Evolutionary conservation across 2,329 filamentous ascomycete species (phyloP).

Genomic region (Colletotrichum incanum): DNA sequence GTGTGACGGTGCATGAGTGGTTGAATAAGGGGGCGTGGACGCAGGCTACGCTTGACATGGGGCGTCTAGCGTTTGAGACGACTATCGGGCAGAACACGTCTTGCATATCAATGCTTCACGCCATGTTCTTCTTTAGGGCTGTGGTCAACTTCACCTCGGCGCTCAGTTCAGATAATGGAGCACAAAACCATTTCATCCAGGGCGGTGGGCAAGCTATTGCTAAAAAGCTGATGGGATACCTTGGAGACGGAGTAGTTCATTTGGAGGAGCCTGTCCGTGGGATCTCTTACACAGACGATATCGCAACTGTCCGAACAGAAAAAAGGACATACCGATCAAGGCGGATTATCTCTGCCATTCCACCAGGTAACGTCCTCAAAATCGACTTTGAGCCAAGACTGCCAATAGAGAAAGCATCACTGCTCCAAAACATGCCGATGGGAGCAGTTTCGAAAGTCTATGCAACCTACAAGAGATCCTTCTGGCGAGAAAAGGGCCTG

Average conservation of each 20-base stretch:
- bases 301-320: slow-evolving; percentile 20
- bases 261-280: slow-evolving; percentile 35
- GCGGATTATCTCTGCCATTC: slow-evolving; percentile 38
- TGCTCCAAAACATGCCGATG: slow-evolving; percentile 42
- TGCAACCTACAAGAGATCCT: slow-evolving; percentile 40
- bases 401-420: slow-evolving; percentile 29
- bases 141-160: slow-evolving; percentile 22
- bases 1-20: slow-evolving; percentile 32
- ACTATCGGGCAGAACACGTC: slow-evolving; percentile 36
- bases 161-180: slow-evolving; percentile 28
- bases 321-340: slow-evolving; percentile 16
- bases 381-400: slow-evolving; percentile 40
- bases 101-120: slow-evolving; percentile 40
- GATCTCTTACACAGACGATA: slow-evolving; percentile 29
- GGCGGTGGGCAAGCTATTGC: slow-evolving; percentile 42
- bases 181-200: slow-evolving; percentile 34
- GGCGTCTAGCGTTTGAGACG: slow-evolving; percentile 28
- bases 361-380: slow-evolving; percentile 37
- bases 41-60: slow-evolving; percentile 24
- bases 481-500: slow-evolving; percentile 41
- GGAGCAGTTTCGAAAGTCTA: slow-evolving; percentile 38
- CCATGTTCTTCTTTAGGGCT: slow-evolving; percentile 40
- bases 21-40: slow-evolving; percentile 27
- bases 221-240: slow-evolving; percentile 25
- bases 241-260: slow-evolving; percentile 35